Evolutionary conservation across 1,284 basidiomycete species (phyloP), one percentile per base, ranked within the genome.

Genomic region (Ganoderma lucidum): DNA sequence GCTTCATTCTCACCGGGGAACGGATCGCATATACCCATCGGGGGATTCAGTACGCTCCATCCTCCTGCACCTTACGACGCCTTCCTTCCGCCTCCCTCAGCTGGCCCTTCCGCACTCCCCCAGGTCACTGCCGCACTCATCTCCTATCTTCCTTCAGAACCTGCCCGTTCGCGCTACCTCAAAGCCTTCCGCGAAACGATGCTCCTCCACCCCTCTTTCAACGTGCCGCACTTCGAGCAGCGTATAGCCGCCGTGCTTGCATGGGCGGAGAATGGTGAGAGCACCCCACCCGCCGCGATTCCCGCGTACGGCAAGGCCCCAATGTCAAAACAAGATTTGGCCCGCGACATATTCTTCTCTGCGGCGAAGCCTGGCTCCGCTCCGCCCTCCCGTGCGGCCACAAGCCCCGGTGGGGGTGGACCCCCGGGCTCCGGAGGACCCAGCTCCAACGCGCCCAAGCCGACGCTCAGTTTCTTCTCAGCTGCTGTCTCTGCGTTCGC

Each of bases 401-500:
- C 60, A 62, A 28, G 64, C 19, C 59, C 48, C 41, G 63, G 62
- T 14, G 48, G 69, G 19, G 63, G 62, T 14, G 51, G 69, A 30
- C 59, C 59, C 23, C 59, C 59, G 1, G 39, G 15, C 39, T 30
- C 37, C 15, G 23, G 67, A 70, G 23, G 67, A 70, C 0, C 44
- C 62, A 70, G 75, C 30, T 48, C 55, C 5, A 66, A 66, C 48
- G 51, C 75, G 37, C 75, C 81, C 32, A 81, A 79, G 51, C 84
- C 87, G 14, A 84, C 86, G 0, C 77, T 91, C 58, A 84, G 86
- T 64, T 89, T 91, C 78, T 90, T 90, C 71, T 86, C 88, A 0
- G 82, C 84, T 1, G 84, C 86, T 30, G 83, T 85, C 60, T 86
- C 85, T 0, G 84, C 84, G 1, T 83, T 90, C 56, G 90, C 90